Evolutionary conservation across 2,329 filamentous ascomycete species (phyloP).

Genomic region (Stemphylium vesicarium): DNA sequence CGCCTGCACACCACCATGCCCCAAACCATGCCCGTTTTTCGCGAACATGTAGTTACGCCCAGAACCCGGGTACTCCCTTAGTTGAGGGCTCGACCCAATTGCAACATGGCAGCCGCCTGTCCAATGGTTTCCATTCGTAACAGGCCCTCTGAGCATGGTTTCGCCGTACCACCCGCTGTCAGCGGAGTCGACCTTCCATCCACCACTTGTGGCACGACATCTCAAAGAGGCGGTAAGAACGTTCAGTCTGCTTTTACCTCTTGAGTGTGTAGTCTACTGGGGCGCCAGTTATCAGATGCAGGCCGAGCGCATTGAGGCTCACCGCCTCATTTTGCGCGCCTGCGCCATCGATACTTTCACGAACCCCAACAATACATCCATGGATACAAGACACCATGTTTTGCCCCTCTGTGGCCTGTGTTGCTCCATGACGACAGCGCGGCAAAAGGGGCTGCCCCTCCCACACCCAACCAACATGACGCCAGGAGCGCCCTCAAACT

Average conservation of each 20-base stretch:
- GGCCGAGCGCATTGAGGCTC: conserved; percentile 26
- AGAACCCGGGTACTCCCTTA: conserved; percentile 12
- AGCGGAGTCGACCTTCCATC: conserved; percentile 22
- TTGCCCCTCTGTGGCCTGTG: conserved; percentile 23
- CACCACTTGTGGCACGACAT: conserved; percentile 29
- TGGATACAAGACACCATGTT: conserved; percentile 2
- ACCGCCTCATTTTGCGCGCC: conserved; percentile 30
- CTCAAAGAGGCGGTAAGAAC: conserved; percentile 45
- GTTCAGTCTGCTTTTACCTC: conserved; percentile 33
- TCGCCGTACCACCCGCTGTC: conserved; percentile 29
- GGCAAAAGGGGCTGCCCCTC: conserved; percentile 32
- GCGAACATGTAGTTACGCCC: neutral
- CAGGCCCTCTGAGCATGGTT: conserved; percentile 19
- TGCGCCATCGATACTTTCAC: conserved; percentile 27
- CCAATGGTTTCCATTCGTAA: conserved; percentile 32
- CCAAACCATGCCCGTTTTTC: neutral
- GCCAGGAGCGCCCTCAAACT: conserved; percentile 26
- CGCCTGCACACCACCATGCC: neutral
- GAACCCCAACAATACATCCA: conserved; percentile 16
- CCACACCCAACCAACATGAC: conserved; percentile 22
- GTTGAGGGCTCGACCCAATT: conserved; percentile 15
- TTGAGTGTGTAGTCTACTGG: conserved; percentile 36
- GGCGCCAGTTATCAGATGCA: conserved; percentile 30
- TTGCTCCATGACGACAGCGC: conserved; percentile 34
- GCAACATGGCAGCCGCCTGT: conserved; percentile 39